These are phyloP conservation scores for Fusarium cicatricum DNA, from an alignment of 2,329 filamentous ascomycete genomes.

Conservation along the genomic window DNA sequence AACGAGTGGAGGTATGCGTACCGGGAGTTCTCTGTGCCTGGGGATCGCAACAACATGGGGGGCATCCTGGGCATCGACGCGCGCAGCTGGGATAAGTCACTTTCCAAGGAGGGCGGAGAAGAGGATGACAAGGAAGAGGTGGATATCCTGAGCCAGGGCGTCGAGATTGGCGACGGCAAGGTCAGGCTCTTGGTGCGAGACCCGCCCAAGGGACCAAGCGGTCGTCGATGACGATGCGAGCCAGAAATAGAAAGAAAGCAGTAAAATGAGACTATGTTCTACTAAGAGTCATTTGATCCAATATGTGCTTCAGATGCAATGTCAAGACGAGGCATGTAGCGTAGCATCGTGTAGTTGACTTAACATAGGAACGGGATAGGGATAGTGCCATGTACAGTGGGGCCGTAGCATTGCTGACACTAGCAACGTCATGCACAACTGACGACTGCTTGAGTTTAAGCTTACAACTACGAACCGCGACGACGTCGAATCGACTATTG, in stretches of 20 bases:
- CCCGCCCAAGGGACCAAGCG: conserved; percentile 64
- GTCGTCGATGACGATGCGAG: conserved; percentile 50
- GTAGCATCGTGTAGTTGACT: too few relatives aligned
- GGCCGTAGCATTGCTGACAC: conserved; percentile 24
- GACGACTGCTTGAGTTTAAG: conserved; percentile 15
- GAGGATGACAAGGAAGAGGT: conserved; percentile 55
- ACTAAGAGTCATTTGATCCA: conserved; percentile 1
- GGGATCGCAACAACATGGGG: conserved; percentile 84
- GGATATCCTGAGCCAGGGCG: conserved; percentile 70
- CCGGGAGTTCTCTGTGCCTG: conserved; percentile 94
- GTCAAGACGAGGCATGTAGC: too few relatives aligned
- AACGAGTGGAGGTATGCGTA: conserved; percentile 97
- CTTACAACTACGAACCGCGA: background rate
- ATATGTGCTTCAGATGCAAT: too few relatives aligned
- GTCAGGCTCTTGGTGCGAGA: conserved; percentile 71
- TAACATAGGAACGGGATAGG: background rate
- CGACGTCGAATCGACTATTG: background rate
- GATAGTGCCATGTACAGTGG: conserved; percentile 15
- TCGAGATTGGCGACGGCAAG: conserved; percentile 73
- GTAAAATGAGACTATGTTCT: conserved; percentile 42
- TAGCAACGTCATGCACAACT: conserved; percentile 32
- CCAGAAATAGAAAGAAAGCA: conserved; percentile 42
- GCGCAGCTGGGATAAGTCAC: conserved; percentile 70
- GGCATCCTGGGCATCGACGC: conserved; percentile 77
- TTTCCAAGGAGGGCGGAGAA: conserved; percentile 57